phyloP scores from a whole-genome alignment of 1,139 yeast species.

The Taphrina communis region DNA sequence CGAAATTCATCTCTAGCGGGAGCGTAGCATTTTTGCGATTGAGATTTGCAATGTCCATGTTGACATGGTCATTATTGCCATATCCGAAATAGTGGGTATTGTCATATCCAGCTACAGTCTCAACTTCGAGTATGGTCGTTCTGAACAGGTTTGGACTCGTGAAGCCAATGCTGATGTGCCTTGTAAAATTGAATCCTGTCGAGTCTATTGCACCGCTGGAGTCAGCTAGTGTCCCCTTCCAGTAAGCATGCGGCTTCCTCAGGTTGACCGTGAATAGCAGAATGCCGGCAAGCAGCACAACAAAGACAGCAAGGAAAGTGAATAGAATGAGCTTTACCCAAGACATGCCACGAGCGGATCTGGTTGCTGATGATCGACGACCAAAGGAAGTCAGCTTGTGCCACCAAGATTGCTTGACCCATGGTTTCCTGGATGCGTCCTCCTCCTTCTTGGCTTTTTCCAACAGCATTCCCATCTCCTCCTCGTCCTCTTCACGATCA shows the following conservation, averaged over 20 bases:
- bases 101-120: slow-evolving; percentile 3
- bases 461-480: slow-evolving; percentile 1
- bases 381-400: neutral
- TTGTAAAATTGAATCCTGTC: slow-evolving; percentile 28
- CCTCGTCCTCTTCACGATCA: slow-evolving; percentile 12
- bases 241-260: slow-evolving; percentile 9
- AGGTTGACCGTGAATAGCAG: slow-evolving; percentile 1
- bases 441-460: slow-evolving; percentile 5
- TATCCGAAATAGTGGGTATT: slow-evolving; percentile 18
- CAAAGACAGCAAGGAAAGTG: neutral
- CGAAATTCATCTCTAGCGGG: slow-evolving; percentile 13
- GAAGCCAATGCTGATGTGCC: slow-evolving; percentile 23
- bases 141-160: slow-evolving; percentile 18
- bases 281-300: neutral
- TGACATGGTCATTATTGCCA: neutral
- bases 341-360: neutral
- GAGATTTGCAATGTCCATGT: slow-evolving; percentile 2
- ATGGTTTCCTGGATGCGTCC: slow-evolving; percentile 11
- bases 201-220: slow-evolving; percentile 6
- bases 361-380: neutral
- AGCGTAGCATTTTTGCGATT: slow-evolving; percentile 4
- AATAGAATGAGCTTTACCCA: neutral
- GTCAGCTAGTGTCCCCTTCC: slow-evolving; percentile 19
- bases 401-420: slow-evolving; percentile 8
- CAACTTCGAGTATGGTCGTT: slow-evolving; percentile 3